phyloP scores from a whole-genome alignment of 2,329 filamentous ascomycete genomes.

The Colletotrichum scovillei region DNA sequence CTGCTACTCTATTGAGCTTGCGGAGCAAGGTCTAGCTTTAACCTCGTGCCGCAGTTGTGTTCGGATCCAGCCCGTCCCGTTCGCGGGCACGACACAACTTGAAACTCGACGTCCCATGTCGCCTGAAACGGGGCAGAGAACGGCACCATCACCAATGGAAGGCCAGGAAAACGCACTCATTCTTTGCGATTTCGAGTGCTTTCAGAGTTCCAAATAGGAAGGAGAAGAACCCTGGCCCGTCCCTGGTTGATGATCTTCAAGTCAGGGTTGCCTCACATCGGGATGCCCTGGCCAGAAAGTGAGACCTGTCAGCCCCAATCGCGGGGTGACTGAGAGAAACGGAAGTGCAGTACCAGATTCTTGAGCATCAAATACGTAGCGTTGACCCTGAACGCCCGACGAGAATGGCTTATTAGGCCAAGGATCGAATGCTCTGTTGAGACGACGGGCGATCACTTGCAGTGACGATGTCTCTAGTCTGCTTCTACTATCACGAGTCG shows the following conservation, averaged over 20 bases:
- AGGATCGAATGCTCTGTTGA: not conserved
- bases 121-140: constrained; percentile 40
- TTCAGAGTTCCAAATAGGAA: not conserved
- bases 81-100: constrained; percentile 38
- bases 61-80: constrained; percentile 42
- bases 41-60: constrained; percentile 25
- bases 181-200: not conserved
- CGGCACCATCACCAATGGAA: constrained; percentile 9
- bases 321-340: not conserved
- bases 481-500: not conserved
- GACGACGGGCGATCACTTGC: not conserved
- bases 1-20: not conserved
- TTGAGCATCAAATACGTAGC: not conserved
- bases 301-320: constrained; percentile 21
- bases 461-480: not conserved
- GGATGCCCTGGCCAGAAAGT: constrained; percentile 17
- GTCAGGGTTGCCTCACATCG: not conserved
- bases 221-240: constrained; percentile 21
- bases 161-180: not conserved
- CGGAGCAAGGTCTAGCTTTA: constrained; percentile 30
- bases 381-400: not conserved
- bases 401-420: not conserved
- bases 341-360: not conserved
- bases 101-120: constrained; percentile 39
- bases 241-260: constrained; percentile 16